phyloP scores from a whole-genome alignment of 1,284 basidiomycete species.

The Ganoderma sinense region DNA sequence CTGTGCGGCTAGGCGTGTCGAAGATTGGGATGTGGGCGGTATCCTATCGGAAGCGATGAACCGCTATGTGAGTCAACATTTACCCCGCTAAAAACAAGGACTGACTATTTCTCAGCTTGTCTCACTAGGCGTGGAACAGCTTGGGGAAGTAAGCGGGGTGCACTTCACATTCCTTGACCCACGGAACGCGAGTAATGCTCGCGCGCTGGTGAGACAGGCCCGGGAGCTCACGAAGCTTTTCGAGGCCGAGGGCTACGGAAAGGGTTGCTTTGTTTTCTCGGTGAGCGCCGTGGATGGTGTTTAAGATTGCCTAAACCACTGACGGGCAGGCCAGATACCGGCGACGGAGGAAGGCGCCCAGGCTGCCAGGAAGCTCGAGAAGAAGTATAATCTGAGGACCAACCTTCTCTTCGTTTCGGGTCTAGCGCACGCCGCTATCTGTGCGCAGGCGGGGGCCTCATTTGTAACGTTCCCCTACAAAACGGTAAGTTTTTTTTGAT shows the following conservation, averaged over 20 bases:
- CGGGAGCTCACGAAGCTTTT: conserved; percentile 49
- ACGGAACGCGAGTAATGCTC: conserved; percentile 42
- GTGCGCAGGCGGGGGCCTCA: conserved; percentile 56
- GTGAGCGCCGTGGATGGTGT: conserved; percentile 44
- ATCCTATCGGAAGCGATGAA: conserved; percentile 26
- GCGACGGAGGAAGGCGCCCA: conserved; percentile 60
- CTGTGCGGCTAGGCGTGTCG: conserved; percentile 12
- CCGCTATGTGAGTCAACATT: conserved; percentile 29
- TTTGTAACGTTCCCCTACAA: conserved; percentile 58
- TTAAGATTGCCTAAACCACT: conserved; percentile 5
- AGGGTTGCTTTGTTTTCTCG: conserved; percentile 54
- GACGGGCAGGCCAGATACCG: conserved; percentile 52
- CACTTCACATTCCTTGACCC: conserved; percentile 63
- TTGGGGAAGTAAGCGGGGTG: conserved; percentile 51
- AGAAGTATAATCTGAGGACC: conserved; percentile 49
- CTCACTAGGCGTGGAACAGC: conserved; percentile 53
- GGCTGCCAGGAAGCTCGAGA: conserved; percentile 53
- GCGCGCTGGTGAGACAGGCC: conserved; percentile 52
- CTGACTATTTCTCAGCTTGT: conserved; percentile 49
- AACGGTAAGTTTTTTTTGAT: conserved; percentile 46
- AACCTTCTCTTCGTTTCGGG: conserved; percentile 60
- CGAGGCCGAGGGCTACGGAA: conserved; percentile 46
- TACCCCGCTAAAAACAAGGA: background rate
- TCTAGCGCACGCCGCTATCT: conserved; percentile 59
- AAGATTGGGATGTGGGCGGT: conserved; percentile 18